Conservation (phyloP, 148 eudicot genomes). For the Rhododendron griersonianum region DNA sequence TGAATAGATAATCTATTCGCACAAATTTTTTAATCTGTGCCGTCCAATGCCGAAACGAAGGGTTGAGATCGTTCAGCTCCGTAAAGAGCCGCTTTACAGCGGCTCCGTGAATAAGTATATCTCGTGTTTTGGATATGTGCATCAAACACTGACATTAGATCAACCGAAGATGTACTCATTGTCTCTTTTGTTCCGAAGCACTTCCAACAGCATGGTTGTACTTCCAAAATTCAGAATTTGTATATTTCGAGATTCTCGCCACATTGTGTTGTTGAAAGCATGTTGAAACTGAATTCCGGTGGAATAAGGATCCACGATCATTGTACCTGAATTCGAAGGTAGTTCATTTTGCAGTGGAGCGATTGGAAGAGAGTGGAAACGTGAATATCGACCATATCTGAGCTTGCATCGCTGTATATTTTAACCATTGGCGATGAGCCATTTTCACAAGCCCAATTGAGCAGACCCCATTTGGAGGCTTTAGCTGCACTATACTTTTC, state of each 20-base stretch:
- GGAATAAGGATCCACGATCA: not conserved
- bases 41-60: too few relatives aligned
- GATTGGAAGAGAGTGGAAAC: constrained; percentile 26
- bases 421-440: constrained; percentile 27
- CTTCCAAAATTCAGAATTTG: not conserved
- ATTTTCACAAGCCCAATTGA: constrained; percentile 22
- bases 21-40: too few relatives aligned
- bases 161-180: not conserved
- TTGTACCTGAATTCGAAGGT: constrained; percentile 42
- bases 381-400: constrained; percentile 41
- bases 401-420: constrained; percentile 24
- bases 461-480: constrained; percentile 30
- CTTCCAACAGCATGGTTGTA: not conserved
- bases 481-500: constrained; percentile 21
- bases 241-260: not conserved
- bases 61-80: too few relatives aligned
- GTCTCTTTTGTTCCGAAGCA: not conserved
- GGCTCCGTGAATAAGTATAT: too few relatives aligned
- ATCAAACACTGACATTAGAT: not conserved
- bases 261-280: not conserved
- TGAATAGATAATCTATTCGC: too few relatives aligned
- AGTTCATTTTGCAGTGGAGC: constrained; percentile 15
- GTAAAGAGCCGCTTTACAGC: too few relatives aligned
- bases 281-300: not conserved
- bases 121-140: not conserved